Evolutionary conservation across 176 grass and related monocot species (phyloP).

Genomic region (Raddia distichophylla): DNA sequence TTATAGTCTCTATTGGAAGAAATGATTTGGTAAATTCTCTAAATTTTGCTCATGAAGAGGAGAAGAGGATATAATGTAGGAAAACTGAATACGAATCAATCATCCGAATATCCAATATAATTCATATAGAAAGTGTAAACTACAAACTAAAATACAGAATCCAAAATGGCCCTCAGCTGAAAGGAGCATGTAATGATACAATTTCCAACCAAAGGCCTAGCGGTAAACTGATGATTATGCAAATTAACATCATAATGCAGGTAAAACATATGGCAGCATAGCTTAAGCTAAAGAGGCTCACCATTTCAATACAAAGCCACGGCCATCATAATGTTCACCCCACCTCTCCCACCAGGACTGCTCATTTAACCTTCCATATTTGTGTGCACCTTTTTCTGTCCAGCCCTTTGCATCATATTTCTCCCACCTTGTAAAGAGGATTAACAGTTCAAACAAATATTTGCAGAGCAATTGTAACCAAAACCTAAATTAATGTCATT

Average conservation of each 20-base stretch:
- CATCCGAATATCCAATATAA: not conserved
- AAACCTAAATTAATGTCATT: constrained; percentile 14
- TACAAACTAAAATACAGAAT: not conserved
- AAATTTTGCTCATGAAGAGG: not conserved
- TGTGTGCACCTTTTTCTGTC: constrained; percentile 98
- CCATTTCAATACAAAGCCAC: constrained; percentile 97
- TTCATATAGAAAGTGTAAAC: not conserved
- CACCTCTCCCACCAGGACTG: constrained; percentile 99
- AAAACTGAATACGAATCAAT: not conserved
- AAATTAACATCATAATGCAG: not conserved
- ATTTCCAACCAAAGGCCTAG: not conserved
- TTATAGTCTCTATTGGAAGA: constrained; percentile 33
- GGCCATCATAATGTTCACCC: constrained; percentile 95
- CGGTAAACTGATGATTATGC: not conserved
- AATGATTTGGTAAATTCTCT: not conserved
- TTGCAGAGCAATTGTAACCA: constrained; percentile 16
- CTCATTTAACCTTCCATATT: constrained; percentile 92
- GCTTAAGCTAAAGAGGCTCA: constrained; percentile 43
- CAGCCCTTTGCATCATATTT: constrained; percentile 99
- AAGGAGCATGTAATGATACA: not conserved
- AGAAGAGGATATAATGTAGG: not conserved
- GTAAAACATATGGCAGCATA: not conserved
- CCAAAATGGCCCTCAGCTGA: not conserved
- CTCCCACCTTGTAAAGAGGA: constrained; percentile 79
- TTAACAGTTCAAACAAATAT: constrained; percentile 12